A percentile compares a stretch with the other conserved stretches of the same genome.
Evolutionary conservation across 202 grass and related monocot species (phyloP).

Genomic region (Schoenoplectus triqueter): DNA sequence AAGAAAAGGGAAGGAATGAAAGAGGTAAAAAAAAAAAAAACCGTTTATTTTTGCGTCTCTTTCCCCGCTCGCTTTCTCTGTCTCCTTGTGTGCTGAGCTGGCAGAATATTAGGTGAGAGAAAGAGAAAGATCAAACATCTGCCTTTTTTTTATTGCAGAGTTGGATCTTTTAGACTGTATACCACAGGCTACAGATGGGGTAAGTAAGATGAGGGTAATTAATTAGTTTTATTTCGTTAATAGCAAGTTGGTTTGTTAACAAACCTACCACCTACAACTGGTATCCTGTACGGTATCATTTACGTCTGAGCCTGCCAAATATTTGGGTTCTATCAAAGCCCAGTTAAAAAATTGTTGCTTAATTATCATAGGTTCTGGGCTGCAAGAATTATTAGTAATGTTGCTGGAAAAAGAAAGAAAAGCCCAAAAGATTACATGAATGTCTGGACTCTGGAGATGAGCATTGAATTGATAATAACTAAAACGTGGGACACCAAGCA

Average conservation of each 20-base stretch:
- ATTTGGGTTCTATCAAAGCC: not conserved
- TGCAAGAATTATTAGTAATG: not conserved
- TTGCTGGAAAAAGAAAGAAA: no score
- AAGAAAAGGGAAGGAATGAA: not conserved
- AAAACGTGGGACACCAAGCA: no score
- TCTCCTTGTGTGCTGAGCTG: constrained; percentile 27
- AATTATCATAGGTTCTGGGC: not conserved
- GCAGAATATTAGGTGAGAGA: not conserved
- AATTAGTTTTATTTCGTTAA: not conserved
- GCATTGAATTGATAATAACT: no score
- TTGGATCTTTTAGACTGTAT: not conserved
- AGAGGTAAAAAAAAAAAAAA: not conserved
- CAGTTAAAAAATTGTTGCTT: not conserved
- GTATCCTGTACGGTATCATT: no score
- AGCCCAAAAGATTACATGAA: no score
- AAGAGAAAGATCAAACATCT: constrained; percentile 2
- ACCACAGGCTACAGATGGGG: not conserved
- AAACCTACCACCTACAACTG: not conserved
- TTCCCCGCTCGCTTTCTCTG: not conserved
- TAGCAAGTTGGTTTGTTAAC: not conserved
- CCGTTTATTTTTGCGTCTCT: not conserved
- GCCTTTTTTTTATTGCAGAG: not conserved
- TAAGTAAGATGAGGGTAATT: not conserved
- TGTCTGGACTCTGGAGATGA: no score
- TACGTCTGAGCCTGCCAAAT: not conserved